Base-by-base conservation (phyloP, 148 eudicot genomes). In the Talinum fruticosum region DNA sequence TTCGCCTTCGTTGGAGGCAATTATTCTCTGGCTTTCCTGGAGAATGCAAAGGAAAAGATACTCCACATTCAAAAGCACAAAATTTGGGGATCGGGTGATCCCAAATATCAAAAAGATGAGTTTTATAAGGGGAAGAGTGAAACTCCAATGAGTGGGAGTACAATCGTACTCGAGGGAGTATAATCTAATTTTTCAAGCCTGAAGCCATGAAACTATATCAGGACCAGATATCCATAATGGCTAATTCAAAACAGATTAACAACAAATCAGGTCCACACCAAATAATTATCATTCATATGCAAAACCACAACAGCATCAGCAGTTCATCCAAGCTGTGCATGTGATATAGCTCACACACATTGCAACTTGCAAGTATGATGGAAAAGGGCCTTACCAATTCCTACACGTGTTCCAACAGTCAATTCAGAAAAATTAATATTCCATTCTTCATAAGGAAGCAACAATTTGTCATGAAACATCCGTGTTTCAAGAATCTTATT, bases 381-480 rank as follows among this genome's bases (percentile, higher is more conserved):
- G 68, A 66, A 41, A 32, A n/a, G 75, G 41, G 21, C 66, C 88
- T 87, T 84, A 96, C 99, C 99, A 66, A 96, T 96, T 61, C 99
- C 99, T 75, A 96, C 98, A 81, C 99, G 99, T 78, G 98, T 93
- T 69, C 99, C 97, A 64, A 93, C 95, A 38, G 95, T 91, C 69
- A 96, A 75, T 72, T 96, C 99, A 62, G 93, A 85, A 82, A 84
- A 96, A 75, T 93, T 93, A 78, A 96, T 93, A 77, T 96, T 93
- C 99, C 99, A 96, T 79, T 91, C 99, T 64, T 87, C 92, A 75
- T 79, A 96, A 73, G 99, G 98, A 73, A 96, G 87, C 66, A 96
- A 83, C 44, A 90, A 92, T 78, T 85, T 88, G 75, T 91, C 88
- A 64, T 87, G 86, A 82, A 90, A 89, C 89, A 88, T 86, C 62